phyloP scores from a whole-genome alignment of 805 yeast species.

The Metschnikowia vanudenii region DNA sequence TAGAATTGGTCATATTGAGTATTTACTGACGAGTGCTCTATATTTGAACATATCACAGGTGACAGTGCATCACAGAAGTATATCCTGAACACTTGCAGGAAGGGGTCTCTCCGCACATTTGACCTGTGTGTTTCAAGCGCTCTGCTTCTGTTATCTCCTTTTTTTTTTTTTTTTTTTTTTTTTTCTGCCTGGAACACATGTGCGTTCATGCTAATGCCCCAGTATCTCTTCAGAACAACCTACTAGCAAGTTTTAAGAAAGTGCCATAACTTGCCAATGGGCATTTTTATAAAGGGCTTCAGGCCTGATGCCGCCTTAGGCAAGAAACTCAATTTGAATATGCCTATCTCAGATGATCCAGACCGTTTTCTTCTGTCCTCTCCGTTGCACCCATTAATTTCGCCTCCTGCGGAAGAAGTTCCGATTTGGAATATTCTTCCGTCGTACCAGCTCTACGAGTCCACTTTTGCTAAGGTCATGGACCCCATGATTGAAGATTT shows the following conservation, averaged over 20 bases:
- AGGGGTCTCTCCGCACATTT: too few species aligned
- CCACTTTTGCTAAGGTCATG: slow-evolving; percentile 36
- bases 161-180: too few species aligned
- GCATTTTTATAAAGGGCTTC: slow-evolving; percentile 11
- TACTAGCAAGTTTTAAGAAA: not conserved
- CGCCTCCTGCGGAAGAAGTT: slow-evolving; percentile 29
- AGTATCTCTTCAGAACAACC: not conserved
- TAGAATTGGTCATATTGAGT: too few species aligned
- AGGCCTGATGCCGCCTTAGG: slow-evolving; percentile 9
- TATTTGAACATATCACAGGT: too few species aligned
- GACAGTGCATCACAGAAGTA: too few species aligned
- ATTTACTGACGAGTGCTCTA: too few species aligned
- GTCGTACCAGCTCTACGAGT: slow-evolving; percentile 32
- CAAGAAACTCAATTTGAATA: slow-evolving; percentile 4
- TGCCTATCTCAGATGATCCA: slow-evolving; percentile 1
- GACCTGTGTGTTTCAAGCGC: too few species aligned
- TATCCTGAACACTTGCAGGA: too few species aligned
- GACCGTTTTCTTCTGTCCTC: not conserved
- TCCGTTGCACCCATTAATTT: slow-evolving; percentile 18
- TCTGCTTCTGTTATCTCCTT: too few species aligned
- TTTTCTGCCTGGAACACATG: too few species aligned
- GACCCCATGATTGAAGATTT: slow-evolving; percentile 31
- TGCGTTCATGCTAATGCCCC: not conserved
- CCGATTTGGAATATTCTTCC: slow-evolving; percentile 34
- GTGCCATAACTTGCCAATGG: slow-evolving; percentile 10